phyloP scores from a whole-genome alignment of 345 rosid species.

The Eucalyptus regnans region DNA sequence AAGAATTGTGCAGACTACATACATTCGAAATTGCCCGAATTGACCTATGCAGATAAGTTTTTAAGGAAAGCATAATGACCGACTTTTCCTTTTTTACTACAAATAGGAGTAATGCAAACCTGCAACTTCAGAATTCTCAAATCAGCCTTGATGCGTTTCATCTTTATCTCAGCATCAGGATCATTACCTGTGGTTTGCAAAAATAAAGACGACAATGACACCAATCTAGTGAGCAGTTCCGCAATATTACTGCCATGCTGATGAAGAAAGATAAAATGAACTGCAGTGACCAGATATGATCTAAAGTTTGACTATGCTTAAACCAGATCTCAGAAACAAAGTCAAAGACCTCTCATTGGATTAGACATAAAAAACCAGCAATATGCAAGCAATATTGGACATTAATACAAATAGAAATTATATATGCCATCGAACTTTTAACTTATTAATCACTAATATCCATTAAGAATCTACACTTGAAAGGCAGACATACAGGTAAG shows the following conservation, averaged over 20 bases:
- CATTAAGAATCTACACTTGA: neutral
- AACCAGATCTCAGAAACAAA: neutral
- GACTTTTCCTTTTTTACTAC: neutral
- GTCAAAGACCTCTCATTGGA: neutral
- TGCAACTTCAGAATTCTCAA: constrained; percentile 75
- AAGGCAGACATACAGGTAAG: neutral
- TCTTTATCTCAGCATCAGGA: constrained; percentile 33
- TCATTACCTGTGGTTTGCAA: constrained; percentile 18
- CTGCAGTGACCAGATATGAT: neutral
- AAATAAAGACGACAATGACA: neutral
- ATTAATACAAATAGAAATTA: neutral
- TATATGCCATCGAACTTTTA: neutral
- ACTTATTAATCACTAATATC: neutral
- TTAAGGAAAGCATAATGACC: neutral
- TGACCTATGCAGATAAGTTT: neutral
- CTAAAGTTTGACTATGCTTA: neutral
- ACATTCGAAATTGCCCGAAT: neutral
- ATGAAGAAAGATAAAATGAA: neutral
- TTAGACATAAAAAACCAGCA: neutral
- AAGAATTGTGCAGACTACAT: neutral
- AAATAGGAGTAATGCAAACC: constrained; percentile 17
- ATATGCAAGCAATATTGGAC: neutral
- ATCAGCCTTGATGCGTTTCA: constrained; percentile 80
- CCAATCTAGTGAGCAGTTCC: neutral
- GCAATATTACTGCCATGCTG: neutral